Evolutionary conservation across 768 basidiomycete species (phyloP), one percentile per base, ranked within the genome.

Genomic region (Lactarius sanguifluus): DNA sequence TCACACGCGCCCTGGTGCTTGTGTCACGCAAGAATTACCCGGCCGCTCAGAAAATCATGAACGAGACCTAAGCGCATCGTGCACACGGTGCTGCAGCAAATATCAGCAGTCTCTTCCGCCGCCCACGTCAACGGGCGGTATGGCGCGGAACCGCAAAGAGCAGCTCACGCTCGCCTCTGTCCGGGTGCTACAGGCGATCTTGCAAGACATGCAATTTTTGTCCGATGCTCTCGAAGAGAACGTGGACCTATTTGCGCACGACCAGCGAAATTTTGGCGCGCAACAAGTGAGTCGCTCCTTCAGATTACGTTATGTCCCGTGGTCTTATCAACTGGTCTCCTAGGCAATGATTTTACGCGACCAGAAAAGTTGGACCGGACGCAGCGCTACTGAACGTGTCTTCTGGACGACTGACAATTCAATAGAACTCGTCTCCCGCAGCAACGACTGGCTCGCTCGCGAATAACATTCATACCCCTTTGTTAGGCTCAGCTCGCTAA

Each of bases 341-440:
- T 52, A 96, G 92, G 96, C 96, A 20, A 96, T 97, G 88, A 94
- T 98, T 64, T 80, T 99, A 15, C 85, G 96, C 30, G 92, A 96
- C 73, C 97, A 99, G 76, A 94, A 94, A 77, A 91, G 91, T 73
- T 98, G 96, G 96, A 97, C 88, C 69, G 87, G 88, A 30, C 82
- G 94, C 59, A 95, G 92, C 71, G 88, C 92, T 18, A 97, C 92
- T 25, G 97, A 99, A 75, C 83, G 90, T 43, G 76, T 94, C 68
- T 98, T 98, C 79, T 96, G 93, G 89, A 92, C 91, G 43, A 89
- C 89, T 64, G 96, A 98, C 73, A 90, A 90, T 76, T 90, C 92
- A 13, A 88, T 94, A 66, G 93, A 92, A 79, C 85, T 96, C 71
- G 90, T 88, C 72, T 85, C 89, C 62, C 84, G 92, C 67, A 92